Evolutionary conservation across 495 filamentous ascomycete genomes (phyloP).

Genomic region (Podospora didyma): DNA sequence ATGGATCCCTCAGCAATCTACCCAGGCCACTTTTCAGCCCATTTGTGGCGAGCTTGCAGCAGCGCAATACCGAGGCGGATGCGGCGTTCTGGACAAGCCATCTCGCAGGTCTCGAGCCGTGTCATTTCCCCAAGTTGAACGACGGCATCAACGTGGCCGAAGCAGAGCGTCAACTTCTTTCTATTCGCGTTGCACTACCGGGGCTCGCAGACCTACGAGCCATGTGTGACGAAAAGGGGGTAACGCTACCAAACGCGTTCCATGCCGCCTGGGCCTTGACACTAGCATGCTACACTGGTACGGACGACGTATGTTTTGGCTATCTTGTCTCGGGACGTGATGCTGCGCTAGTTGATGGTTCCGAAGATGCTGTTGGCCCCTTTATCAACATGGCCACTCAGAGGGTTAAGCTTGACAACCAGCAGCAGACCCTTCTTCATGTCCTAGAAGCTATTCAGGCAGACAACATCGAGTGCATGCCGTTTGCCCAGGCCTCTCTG

Average conservation of each 20-base stretch:
- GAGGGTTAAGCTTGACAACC: slow-evolving; percentile 25
- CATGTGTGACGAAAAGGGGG: slow-evolving; percentile 11
- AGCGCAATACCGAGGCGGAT: slow-evolving; percentile 45
- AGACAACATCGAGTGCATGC: slow-evolving; percentile 31
- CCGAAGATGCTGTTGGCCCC: slow-evolving; percentile 46
- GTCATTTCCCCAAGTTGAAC: slow-evolving; percentile 20
- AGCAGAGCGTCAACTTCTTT: slow-evolving; percentile 5
- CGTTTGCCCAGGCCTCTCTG: slow-evolving; percentile 39
- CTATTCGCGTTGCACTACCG: slow-evolving; percentile 12
- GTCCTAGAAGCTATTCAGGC: slow-evolving; percentile 24
- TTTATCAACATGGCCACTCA: slow-evolving; percentile 57
- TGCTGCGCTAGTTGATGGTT: too few species aligned
- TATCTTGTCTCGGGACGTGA: slow-evolving; percentile 42
- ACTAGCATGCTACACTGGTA: slow-evolving; percentile 34
- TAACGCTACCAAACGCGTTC: slow-evolving; percentile 27
- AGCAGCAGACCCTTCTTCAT: not conserved
- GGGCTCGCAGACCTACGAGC: slow-evolving; percentile 6
- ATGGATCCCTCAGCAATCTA: not conserved
- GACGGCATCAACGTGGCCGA: slow-evolving; percentile 6
- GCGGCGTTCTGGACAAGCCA: slow-evolving; percentile 19
- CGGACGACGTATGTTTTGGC: slow-evolving; percentile 40
- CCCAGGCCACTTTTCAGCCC: slow-evolving; percentile 34
- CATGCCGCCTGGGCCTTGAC: slow-evolving; percentile 41
- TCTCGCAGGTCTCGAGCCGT: slow-evolving; percentile 22
- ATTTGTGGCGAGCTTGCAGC: slow-evolving; percentile 47